Evolutionary conservation across 2,329 filamentous ascomycete species (phyloP).

Genomic region (Aspergillus piperis): DNA sequence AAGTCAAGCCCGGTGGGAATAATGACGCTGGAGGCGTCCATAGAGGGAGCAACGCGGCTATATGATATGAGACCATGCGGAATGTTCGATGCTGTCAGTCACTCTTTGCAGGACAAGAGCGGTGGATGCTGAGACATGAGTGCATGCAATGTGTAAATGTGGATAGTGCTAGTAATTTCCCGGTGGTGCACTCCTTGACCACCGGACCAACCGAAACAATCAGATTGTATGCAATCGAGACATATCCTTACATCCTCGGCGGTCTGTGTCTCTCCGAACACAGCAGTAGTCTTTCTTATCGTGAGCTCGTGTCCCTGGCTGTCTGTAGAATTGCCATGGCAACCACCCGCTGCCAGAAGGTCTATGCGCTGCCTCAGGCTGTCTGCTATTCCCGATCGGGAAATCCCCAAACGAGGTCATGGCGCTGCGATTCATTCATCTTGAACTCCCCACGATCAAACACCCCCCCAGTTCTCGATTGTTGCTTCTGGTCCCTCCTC

Average conservation of each 20-base stretch:
- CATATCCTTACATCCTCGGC: neutral
- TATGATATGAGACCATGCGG: neutral
- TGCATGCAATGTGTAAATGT: neutral
- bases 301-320: no score
- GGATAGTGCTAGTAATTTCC: neutral
- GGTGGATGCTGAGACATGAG: neutral
- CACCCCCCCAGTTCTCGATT: neutral
- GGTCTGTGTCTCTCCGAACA: neutral
- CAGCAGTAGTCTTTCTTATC: neutral
- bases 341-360: slow-evolving; percentile 20
- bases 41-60: neutral
- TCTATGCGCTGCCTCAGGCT: slow-evolving; percentile 22
- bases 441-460: neutral
- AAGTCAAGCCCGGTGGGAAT: slow-evolving; percentile 2
- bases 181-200: neutral
- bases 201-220: neutral
- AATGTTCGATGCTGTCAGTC: neutral
- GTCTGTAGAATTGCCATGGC: slow-evolving; percentile 30
- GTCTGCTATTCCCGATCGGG: slow-evolving; percentile 22
- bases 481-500: slow-evolving; percentile 4
- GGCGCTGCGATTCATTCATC: slow-evolving; percentile 8
- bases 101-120: neutral
- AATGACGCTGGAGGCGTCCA: neutral
- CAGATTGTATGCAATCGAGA: neutral
- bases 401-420: slow-evolving; percentile 28